These are phyloP conservation scores for Pythium volutum DNA, from an alignment of 352 stramenopile genomes.

Conservation along the genomic window DNA sequence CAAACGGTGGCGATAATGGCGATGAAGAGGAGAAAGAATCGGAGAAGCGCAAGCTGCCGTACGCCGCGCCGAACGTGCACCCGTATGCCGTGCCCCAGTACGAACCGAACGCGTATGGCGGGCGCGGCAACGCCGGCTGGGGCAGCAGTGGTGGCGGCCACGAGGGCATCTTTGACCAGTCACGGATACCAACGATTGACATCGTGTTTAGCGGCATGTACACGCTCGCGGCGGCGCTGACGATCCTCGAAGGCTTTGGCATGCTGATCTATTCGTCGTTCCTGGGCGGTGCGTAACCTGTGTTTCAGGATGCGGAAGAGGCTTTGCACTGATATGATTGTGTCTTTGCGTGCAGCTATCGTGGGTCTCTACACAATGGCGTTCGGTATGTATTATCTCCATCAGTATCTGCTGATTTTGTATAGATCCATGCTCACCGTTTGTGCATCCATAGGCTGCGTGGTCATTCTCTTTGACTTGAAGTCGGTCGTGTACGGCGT, in stretches of 20 bases:
- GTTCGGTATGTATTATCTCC: slow-evolving; percentile 42
- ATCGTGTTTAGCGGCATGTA: slow-evolving; percentile 86
- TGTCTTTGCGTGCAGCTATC: slow-evolving; percentile 37
- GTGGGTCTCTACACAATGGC: slow-evolving; percentile 84
- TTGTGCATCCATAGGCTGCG: slow-evolving; percentile 34
- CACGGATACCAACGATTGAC: slow-evolving; percentile 57
- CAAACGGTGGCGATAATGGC: slow-evolving; percentile 26
- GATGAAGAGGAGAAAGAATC: slow-evolving; percentile 59
- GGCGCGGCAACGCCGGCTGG: slow-evolving; percentile 37
- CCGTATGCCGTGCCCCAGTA: slow-evolving; percentile 82
- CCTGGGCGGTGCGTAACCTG: slow-evolving; percentile 39
- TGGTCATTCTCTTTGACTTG: slow-evolving; percentile 80
- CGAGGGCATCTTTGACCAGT: slow-evolving; percentile 41
- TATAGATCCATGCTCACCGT: not conserved
- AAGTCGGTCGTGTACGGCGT: slow-evolving; percentile 83
- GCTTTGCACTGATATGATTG: slow-evolving; percentile 3
- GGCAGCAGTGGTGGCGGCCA: slow-evolving; percentile 22
- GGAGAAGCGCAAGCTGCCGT: slow-evolving; percentile 46
- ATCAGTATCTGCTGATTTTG: not conserved
- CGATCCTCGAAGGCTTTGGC: slow-evolving; percentile 79
- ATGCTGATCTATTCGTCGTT: slow-evolving; percentile 78
- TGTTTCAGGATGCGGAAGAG: not conserved
- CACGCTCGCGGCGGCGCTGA: slow-evolving; percentile 76
- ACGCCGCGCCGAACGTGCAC: slow-evolving; percentile 71
- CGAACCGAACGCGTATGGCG: slow-evolving; percentile 54